Evolutionary conservation across 768 basidiomycete genomes (phyloP).

Genomic region (Lactarius trivialis): DNA sequence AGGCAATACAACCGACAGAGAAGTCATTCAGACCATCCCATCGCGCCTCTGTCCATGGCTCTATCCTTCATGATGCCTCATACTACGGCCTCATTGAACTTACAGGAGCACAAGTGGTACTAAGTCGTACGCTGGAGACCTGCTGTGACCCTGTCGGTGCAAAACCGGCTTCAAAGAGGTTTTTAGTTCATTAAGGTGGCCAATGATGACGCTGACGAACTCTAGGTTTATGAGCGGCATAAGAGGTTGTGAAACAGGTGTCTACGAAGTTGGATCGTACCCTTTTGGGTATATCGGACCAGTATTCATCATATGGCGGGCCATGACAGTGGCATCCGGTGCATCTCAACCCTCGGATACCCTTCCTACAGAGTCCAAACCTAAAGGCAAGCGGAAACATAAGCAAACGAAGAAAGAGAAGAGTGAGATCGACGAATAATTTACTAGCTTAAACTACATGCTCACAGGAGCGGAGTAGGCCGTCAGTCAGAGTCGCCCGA

Average conservation of each 20-base stretch:
- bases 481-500: constrained; percentile 19
- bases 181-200: constrained; percentile 6
- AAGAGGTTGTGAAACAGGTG: constrained; percentile 55
- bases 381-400: constrained; percentile 27
- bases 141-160: constrained; percentile 62
- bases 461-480: constrained; percentile 27
- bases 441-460: background rate
- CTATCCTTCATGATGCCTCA: constrained; percentile 86
- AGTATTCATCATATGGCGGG: constrained; percentile 66
- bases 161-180: constrained; percentile 59
- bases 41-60: constrained; percentile 77
- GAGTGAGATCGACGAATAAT: background rate
- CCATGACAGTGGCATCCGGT: constrained; percentile 24
- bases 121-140: constrained; percentile 45
- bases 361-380: constrained; percentile 1
- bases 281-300: constrained; percentile 71
- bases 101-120: constrained; percentile 49
- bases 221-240: constrained; percentile 60
- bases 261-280: constrained; percentile 58
- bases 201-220: constrained; percentile 3
- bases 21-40: constrained; percentile 91
- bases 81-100: constrained; percentile 76
- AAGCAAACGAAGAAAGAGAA: constrained; percentile 26
- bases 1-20: constrained; percentile 85
- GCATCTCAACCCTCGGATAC: background rate